Evolutionary conservation across 163 green algal genomes (phyloP), one percentile per base, ranked within the genome.

Genomic region (Trebouxia gelatinosa): DNA sequence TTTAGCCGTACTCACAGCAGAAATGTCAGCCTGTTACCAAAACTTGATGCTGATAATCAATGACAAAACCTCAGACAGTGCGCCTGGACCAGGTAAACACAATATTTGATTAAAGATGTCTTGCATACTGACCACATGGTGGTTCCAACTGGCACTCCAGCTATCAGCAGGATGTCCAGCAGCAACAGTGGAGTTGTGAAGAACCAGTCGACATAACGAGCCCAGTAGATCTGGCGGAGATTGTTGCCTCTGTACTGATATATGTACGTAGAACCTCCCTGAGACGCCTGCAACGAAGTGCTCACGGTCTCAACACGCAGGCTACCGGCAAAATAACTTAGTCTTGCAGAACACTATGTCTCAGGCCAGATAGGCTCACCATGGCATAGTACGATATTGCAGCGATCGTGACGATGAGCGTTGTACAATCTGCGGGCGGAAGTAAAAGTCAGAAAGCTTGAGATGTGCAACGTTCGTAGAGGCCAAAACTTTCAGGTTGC

Each of bases 151-250:
- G 74, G 40, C 6, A 78, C 28, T 3, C 29, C 62, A 29, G 46
- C 37, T 39, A 83, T 6, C 13, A 83, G 35, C 0, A 83, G 46
- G 29, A 83, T 4, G 37, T 83, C 79, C 71, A 83, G 61, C 34
- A 83, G 74, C 62, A 83, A 37, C 61, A 83, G 62, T 1, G 79
- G 79, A 2, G 79, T 83, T 34, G 79, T 83, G 79, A 83, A 77
- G 5, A 80, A 54, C 79, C 79, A 83, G 62, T 83, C 79, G 21
- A 82, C 58, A 23, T 83, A 83, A 0, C 74, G 57, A 50, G 74
- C 74, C 58, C 46, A 82, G 58, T 67, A 82, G n/a, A 82, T 74
- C 3, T 51, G 32, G 35, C 67, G 76, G 35, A 34, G 35, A 19
- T 72, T 72, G 35, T 21, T 37, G 21, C 64, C 64, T 6, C 50